These are phyloP conservation scores for Pichia inconspicua DNA, from an alignment of 1,139 yeast genomes.

Conservation along the genomic window DNA sequence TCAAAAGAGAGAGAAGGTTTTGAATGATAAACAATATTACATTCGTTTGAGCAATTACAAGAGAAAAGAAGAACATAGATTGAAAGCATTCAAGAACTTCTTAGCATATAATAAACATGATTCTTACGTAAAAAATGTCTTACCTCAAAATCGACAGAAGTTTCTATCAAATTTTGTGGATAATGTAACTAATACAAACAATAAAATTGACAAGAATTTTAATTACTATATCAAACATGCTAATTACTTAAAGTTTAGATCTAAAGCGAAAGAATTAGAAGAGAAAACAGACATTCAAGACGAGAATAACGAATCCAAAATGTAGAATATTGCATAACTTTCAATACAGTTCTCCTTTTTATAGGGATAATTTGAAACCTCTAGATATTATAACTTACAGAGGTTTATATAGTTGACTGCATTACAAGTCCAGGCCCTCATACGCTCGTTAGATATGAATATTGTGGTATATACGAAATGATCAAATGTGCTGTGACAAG, in stretches of 20 bases:
- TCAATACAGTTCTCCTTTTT: too few species aligned
- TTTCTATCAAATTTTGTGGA: slow-evolving; percentile 26
- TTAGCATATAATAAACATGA: slow-evolving; percentile 17
- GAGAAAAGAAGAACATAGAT: slow-evolving; percentile 20
- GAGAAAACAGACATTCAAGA: slow-evolving; percentile 32
- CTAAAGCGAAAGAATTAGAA: slow-evolving; percentile 30
- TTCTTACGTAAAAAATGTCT: slow-evolving; percentile 14
- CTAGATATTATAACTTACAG: too few species aligned
- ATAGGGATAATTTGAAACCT: too few species aligned
- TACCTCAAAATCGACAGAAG: slow-evolving; percentile 29
- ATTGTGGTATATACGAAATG: too few species aligned
- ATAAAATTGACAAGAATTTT: slow-evolving; percentile 27
- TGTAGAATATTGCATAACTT: too few species aligned
- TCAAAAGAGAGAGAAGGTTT: slow-evolving; percentile 23
- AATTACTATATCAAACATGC: slow-evolving; percentile 33
- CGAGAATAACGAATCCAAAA: slow-evolving; percentile 26
- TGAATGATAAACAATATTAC: slow-evolving; percentile 21
- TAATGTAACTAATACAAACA: slow-evolving; percentile 16
- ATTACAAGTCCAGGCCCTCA: too few species aligned
- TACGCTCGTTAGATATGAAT: too few species aligned
- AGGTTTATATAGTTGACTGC: too few species aligned
- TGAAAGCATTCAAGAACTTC: slow-evolving; percentile 21
- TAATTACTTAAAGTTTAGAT: slow-evolving; percentile 34
- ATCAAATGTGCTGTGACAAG: too few species aligned
- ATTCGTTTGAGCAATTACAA: slow-evolving; percentile 14